Conservation (phyloP, 768 basidiomycete species). For the Collybia nuda region DNA sequence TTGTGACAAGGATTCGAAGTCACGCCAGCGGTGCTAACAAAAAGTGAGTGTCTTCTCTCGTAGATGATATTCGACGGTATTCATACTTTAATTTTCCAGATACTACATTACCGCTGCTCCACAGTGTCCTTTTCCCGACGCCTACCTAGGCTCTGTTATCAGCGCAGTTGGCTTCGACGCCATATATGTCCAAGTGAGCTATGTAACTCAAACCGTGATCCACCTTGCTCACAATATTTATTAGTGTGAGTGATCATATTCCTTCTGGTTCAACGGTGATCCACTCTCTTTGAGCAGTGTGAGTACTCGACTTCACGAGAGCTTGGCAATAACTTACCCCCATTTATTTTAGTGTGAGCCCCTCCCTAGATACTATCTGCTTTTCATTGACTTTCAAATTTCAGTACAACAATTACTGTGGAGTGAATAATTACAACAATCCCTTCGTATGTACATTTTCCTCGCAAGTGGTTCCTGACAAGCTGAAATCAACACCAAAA, state of each 20-base stretch:
- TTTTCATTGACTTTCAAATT: neutral
- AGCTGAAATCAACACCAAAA: conserved; percentile 24
- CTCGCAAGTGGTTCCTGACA: conserved; percentile 1
- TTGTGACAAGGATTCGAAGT: conserved; percentile 53
- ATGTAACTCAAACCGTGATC: neutral
- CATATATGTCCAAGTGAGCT: conserved; percentile 47
- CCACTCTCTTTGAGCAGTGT: neutral
- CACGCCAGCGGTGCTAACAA: conserved; percentile 50
- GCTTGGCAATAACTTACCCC: neutral
- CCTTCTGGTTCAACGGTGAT: neutral
- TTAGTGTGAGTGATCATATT: conserved; percentile 9
- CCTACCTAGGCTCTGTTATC: conserved; percentile 55
- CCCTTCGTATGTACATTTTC: conserved; percentile 28
- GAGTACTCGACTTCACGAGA: neutral
- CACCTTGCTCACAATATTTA: neutral
- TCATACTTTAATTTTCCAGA: conserved; percentile 25
- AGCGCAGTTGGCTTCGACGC: conserved; percentile 67
- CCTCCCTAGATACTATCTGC: neutral
- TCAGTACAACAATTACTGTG: conserved; percentile 31
- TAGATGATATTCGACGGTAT: no score
- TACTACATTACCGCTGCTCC: conserved; percentile 68
- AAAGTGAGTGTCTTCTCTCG: conserved; percentile 31
- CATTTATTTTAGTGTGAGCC: conserved; percentile 7
- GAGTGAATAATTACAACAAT: conserved; percentile 53
- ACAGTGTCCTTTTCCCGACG: conserved; percentile 71